Percentiles rank a stretch among this genome's conserved stretches.
These are phyloP conservation scores for Meredithiella fracta DNA, from an alignment of 2,329 filamentous ascomycete species.

Conservation along the genomic window DNA sequence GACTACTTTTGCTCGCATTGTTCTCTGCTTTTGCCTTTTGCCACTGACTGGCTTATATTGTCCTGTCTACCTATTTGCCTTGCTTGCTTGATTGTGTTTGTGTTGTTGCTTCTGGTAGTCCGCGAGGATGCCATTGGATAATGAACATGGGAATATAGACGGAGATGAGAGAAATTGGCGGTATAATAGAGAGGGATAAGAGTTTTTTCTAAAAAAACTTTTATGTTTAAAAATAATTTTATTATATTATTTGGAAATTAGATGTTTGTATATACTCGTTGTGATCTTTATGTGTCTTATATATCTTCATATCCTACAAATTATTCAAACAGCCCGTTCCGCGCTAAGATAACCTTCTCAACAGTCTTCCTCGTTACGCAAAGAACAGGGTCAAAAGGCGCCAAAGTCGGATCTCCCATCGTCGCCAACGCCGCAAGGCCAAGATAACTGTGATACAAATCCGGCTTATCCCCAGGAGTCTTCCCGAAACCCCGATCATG, in stretches of 20 bases:
- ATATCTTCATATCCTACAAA: background rate
- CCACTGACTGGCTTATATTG: background rate
- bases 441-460: conserved; percentile 78
- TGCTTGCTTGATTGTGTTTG: too few relatives aligned
- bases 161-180: too few relatives aligned
- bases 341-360: conserved; percentile 31
- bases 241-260: background rate
- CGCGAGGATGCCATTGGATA: background rate
- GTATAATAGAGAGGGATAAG: too few relatives aligned
- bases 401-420: conserved; percentile 53
- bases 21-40: background rate
- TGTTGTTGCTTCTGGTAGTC: background rate
- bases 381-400: conserved; percentile 54
- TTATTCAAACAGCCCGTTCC: conserved; percentile 18
- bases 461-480: conserved; percentile 47
- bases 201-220: background rate
- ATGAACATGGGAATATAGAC: too few relatives aligned
- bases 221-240: background rate
- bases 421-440: conserved; percentile 66
- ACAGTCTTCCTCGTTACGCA: conserved; percentile 53
- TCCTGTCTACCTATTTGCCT: background rate
- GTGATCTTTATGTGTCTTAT: too few relatives aligned
- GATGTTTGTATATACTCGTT: too few relatives aligned
- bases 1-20: too few relatives aligned
- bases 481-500: conserved; percentile 73